A percentile compares a stretch with the other conserved stretches of the same genome.
Evolutionary conservation across 805 yeast genomes (phyloP).

Genomic region (Candida xyloterini): DNA sequence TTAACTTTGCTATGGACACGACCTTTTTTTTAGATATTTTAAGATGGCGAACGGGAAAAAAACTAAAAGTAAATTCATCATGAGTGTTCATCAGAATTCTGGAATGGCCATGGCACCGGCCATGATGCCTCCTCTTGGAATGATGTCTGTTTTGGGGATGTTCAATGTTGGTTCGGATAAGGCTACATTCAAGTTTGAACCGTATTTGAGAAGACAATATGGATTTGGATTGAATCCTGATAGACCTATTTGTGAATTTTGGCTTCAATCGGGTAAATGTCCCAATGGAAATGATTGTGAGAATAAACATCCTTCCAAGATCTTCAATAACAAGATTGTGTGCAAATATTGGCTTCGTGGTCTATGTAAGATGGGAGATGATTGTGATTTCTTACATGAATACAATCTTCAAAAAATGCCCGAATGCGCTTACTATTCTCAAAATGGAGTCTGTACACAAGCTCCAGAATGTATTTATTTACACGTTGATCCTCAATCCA

Average conservation of each 20-base stretch:
- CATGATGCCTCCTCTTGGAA: constrained; percentile 13
- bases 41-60: background rate
- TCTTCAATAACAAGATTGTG: constrained; percentile 72
- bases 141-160: constrained; percentile 9
- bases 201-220: constrained; percentile 75
- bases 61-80: constrained; percentile 1
- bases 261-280: constrained; percentile 58
- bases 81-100: constrained; percentile 23
- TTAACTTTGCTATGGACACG: constrained; percentile 5
- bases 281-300: constrained; percentile 87
- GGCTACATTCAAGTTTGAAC: constrained; percentile 61
- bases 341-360: constrained; percentile 99
- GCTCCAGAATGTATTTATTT: constrained; percentile 90
- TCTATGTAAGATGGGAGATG: constrained; percentile 91
- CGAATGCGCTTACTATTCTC: constrained; percentile 84
- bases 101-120: constrained; percentile 11
- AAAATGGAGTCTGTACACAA: constrained; percentile 85
- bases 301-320: constrained; percentile 70
- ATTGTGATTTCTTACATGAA: constrained; percentile 95
- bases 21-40: constrained; percentile 2
- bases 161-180: constrained; percentile 8
- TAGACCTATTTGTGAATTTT: constrained; percentile 80
- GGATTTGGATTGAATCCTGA: constrained; percentile 84
- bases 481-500: constrained; percentile 85
- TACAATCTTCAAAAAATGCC: constrained; percentile 94